Percentiles rank a stretch among this genome's conserved stretches.
Evolutionary conservation across 768 basidiomycete species (phyloP).

Genomic region (Baorangia bicolor): DNA sequence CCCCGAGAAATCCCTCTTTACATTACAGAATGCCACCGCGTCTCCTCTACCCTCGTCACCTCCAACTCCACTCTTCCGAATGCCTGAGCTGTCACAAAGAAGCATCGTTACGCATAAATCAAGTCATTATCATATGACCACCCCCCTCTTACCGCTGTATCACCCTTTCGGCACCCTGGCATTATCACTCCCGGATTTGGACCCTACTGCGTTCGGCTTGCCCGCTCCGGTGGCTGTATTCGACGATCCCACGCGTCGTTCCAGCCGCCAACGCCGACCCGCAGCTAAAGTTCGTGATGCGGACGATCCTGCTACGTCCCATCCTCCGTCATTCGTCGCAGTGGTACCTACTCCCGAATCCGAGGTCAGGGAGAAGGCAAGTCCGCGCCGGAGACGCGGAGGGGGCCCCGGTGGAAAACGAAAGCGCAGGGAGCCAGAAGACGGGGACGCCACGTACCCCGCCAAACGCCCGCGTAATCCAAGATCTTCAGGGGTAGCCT

Average conservation of each 20-base stretch:
- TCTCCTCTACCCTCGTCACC: constrained; percentile 13
- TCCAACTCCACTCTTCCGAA: constrained; percentile 9
- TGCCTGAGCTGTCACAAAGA: constrained; percentile 14
- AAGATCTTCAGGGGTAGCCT: constrained; percentile 35
- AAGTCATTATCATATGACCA: constrained; percentile 26
- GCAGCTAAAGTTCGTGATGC: constrained; percentile 51
- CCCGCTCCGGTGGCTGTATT: constrained; percentile 45
- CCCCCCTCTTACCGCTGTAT: constrained; percentile 60
- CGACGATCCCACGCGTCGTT: constrained; percentile 43
- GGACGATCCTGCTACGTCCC: constrained; percentile 32
- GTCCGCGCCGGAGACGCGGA: constrained; percentile 49
- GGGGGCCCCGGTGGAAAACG: constrained; percentile 46
- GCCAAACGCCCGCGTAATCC: constrained; percentile 62
- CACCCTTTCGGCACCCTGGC: constrained; percentile 66
- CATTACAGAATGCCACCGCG: constrained; percentile 16
- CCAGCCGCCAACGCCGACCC: constrained; percentile 47
- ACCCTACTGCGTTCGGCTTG: constrained; percentile 56
- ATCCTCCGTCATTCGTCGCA: constrained; percentile 8
- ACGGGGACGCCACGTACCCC: constrained; percentile 68
- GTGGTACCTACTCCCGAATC: constrained; percentile 14
- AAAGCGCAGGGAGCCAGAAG: constrained; percentile 58
- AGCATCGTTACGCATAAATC: constrained; percentile 19
- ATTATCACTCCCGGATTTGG: constrained; percentile 62
- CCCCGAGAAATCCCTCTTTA: constrained; percentile 21
- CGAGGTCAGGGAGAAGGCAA: constrained; percentile 44